A percentile compares a stretch with the other conserved stretches of the same genome.
Conservation (phyloP, 2,329 filamentous ascomycete genomes). For the Colletotrichum chlorophyti region DNA sequence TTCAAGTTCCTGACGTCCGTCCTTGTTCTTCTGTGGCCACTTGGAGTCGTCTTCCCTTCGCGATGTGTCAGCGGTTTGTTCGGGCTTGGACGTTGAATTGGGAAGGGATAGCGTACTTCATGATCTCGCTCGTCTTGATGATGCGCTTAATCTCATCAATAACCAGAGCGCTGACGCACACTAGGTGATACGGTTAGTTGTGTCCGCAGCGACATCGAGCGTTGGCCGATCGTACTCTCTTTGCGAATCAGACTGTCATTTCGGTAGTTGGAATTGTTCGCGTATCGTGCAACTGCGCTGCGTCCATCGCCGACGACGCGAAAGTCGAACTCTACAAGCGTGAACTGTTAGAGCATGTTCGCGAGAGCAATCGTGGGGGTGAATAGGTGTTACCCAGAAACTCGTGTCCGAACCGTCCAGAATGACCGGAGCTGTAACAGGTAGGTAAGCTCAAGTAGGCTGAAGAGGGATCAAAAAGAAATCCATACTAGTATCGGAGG, state of each 20-base stretch:
- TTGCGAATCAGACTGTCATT: constrained; percentile 98
- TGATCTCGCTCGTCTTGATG: constrained; percentile 95
- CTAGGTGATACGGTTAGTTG: constrained; percentile 50
- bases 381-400: constrained; percentile 78
- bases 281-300: constrained; percentile 93
- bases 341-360: constrained; percentile 27
- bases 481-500: constrained; percentile 90
- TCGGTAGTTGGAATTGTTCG: constrained; percentile 99
- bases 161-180: constrained; percentile 93
- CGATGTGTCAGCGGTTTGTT: constrained; percentile 9
- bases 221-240: constrained; percentile 79
- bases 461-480: background rate
- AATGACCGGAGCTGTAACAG: constrained; percentile 83
- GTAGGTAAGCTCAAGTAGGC: constrained; percentile 23
- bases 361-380: background rate
- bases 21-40: constrained; percentile 99
- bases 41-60: constrained; percentile 93
- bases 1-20: constrained; percentile 94
- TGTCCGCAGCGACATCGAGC: too few species aligned
- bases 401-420: constrained; percentile 96
- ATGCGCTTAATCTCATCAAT: constrained; percentile 96
- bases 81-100: constrained; percentile 36
- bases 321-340: constrained; percentile 87
- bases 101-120: constrained; percentile 71
- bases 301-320: constrained; percentile 89